A percentile compares a stretch with the other conserved stretches of the same genome.
These are phyloP conservation scores for Vigna unguiculata DNA, from an alignment of 306 rosid genomes.

Conservation along the genomic window DNA sequence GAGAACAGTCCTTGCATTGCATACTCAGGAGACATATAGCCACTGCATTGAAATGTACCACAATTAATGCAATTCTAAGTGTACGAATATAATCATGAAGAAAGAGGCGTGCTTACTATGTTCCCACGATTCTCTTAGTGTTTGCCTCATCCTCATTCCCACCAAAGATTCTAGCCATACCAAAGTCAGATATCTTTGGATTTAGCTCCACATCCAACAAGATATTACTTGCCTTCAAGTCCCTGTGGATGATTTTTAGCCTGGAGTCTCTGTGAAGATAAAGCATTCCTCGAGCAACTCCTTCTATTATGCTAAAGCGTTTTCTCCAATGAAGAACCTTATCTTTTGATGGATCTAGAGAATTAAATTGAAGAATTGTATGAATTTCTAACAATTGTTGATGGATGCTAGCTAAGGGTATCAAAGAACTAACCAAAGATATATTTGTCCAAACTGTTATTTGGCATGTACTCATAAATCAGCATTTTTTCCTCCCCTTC, in stretches of 20 bases:
- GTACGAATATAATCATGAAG: background rate
- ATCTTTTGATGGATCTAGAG: background rate
- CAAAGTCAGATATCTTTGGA: conserved; percentile 46
- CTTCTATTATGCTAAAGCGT: conserved; percentile 40
- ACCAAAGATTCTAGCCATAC: conserved; percentile 37
- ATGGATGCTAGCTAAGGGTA: too few relatives aligned
- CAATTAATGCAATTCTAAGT: background rate
- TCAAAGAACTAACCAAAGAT: conserved; percentile 46
- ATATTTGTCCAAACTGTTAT: conserved; percentile 44
- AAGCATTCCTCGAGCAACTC: conserved; percentile 35
- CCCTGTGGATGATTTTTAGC: conserved; percentile 32
- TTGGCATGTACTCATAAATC: conserved; percentile 55
- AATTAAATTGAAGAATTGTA: background rate
- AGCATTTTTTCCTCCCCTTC: conserved; percentile 51
- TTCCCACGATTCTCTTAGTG: conserved; percentile 39
- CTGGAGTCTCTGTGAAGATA: conserved; percentile 45
- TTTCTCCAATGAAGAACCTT: conserved; percentile 37
- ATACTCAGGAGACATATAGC: too few relatives aligned
- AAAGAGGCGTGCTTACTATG: conserved; percentile 26
- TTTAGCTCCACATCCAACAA: conserved; percentile 34
- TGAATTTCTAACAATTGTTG: background rate
- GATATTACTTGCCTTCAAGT: conserved; percentile 44
- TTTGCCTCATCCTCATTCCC: conserved; percentile 32
- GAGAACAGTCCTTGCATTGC: too few relatives aligned
- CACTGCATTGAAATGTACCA: background rate